A percentile compares a stretch with the other conserved stretches of the same genome.
These are phyloP conservation scores for Cordia subcordata DNA, from an alignment of 257 asterid genomes.

Conservation along the genomic window DNA sequence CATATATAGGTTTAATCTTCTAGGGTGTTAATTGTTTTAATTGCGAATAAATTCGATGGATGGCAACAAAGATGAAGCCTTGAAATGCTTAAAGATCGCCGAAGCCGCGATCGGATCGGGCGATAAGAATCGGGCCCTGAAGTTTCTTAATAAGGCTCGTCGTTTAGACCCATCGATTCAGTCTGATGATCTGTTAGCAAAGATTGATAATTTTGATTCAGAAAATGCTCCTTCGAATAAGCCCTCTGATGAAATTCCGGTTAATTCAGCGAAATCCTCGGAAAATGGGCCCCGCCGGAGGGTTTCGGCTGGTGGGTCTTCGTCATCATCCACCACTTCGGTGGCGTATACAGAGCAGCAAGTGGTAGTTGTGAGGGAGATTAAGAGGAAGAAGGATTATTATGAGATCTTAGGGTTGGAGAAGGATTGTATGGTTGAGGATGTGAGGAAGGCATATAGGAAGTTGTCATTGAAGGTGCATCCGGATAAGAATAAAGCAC, in stretches of 20 bases:
- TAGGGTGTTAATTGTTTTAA: neutral
- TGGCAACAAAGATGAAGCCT: constrained; percentile 97
- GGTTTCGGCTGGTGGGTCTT: constrained; percentile 39
- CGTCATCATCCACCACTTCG: constrained; percentile 32
- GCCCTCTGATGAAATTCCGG: constrained; percentile 14
- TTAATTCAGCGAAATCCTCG: constrained; percentile 22
- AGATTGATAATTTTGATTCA: constrained; percentile 33
- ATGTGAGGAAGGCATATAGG: constrained; percentile 77
- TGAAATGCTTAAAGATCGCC: constrained; percentile 78
- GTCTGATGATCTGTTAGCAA: constrained; percentile 46
- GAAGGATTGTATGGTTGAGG: constrained; percentile 61
- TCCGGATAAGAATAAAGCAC: constrained; percentile 93
- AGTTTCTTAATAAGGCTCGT: constrained; percentile 79
- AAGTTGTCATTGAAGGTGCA: constrained; percentile 88
- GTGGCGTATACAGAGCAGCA: constrained; percentile 69
- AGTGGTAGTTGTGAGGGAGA: constrained; percentile 50
- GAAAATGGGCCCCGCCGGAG: constrained; percentile 55
- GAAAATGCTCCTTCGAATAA: constrained; percentile 30
- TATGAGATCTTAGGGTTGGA: constrained; percentile 86
- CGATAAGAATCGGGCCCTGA: constrained; percentile 60
- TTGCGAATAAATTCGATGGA: constrained; percentile 45
- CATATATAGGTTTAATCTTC: neutral
- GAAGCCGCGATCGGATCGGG: constrained; percentile 63
- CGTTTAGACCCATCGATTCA: constrained; percentile 66
- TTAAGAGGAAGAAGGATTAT: constrained; percentile 79